These are phyloP conservation scores for Pleurotus ostreatus DNA, from an alignment of 768 basidiomycete genomes.

Conservation along the genomic window DNA sequence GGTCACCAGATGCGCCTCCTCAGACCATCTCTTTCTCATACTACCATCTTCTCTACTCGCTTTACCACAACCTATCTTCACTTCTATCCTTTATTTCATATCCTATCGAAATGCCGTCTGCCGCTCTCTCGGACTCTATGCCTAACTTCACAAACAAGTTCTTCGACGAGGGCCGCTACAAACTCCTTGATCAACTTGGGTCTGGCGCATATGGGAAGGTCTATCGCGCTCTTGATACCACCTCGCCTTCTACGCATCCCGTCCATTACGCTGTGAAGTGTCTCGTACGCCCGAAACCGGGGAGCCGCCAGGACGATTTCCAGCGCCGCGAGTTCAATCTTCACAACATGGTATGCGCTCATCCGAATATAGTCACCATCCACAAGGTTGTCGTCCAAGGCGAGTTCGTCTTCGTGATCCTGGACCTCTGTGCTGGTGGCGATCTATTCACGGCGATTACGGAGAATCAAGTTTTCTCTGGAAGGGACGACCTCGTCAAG, in stretches of 20 bases:
- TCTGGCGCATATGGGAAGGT: slow-evolving; percentile 77
- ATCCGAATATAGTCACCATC: slow-evolving; percentile 66
- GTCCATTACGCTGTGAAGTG: slow-evolving; percentile 73
- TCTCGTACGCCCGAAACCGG: slow-evolving; percentile 52
- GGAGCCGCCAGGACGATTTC: slow-evolving; percentile 49
- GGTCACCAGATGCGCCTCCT: slow-evolving; percentile 3
- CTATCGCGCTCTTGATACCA: slow-evolving; percentile 61
- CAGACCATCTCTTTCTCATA: slow-evolving; percentile 12
- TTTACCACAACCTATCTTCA: slow-evolving; percentile 15
- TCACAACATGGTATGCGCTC: slow-evolving; percentile 47
- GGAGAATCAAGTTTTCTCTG: slow-evolving; percentile 44
- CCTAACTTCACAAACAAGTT: slow-evolving; percentile 47
- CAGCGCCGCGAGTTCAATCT: slow-evolving; percentile 69
- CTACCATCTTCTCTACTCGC: slow-evolving; percentile 11
- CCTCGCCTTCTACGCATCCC: slow-evolving; percentile 30
- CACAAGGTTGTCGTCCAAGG: slow-evolving; percentile 60
- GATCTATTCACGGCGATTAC: slow-evolving; percentile 76
- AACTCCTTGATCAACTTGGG: slow-evolving; percentile 60
- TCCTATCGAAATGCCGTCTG: slow-evolving; percentile 31
- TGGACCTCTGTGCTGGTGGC: slow-evolving; percentile 54
- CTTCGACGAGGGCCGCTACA: slow-evolving; percentile 58
- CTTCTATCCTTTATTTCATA: slow-evolving; percentile 13
- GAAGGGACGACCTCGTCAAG: slow-evolving; percentile 61
- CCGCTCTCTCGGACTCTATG: slow-evolving; percentile 35
- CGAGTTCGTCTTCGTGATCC: slow-evolving; percentile 61